Evolutionary conservation across 2,329 filamentous ascomycete genomes (phyloP).

Genomic region (Fusarium vanettenii): DNA sequence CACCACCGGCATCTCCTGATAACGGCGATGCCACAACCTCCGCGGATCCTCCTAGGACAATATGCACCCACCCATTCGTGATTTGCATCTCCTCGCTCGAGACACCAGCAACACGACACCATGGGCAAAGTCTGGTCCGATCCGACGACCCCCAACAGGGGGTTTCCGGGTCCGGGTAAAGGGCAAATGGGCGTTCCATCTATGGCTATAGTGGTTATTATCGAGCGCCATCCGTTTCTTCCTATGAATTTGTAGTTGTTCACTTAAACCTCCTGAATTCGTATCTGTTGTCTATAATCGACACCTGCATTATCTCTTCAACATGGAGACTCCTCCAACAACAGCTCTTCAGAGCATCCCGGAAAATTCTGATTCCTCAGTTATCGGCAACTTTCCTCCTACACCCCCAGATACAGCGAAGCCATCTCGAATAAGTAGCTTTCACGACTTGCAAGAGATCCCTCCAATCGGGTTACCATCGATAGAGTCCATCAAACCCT

Average conservation of each 20-base stretch:
- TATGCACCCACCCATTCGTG: constrained; percentile 33
- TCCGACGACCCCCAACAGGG: constrained; percentile 10
- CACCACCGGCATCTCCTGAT: constrained; percentile 28
- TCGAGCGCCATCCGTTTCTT: constrained; percentile 9
- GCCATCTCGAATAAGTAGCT: constrained; percentile 50
- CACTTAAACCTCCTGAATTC: neutral
- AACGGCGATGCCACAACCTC: constrained; percentile 36
- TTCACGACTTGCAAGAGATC: constrained; percentile 35
- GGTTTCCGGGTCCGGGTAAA: constrained; percentile 2
- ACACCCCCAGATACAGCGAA: constrained; percentile 55
- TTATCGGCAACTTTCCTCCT: constrained; percentile 47
- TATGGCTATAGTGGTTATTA: constrained; percentile 23
- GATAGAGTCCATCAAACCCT: constrained; percentile 43
- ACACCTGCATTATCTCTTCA: neutral
- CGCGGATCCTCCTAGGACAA: constrained; percentile 36
- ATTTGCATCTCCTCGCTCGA: constrained; percentile 47
- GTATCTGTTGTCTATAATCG: constrained; percentile 4
- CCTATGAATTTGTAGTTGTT: neutral
- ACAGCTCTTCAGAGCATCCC: constrained; percentile 13
- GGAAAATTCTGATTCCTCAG: constrained; percentile 18
- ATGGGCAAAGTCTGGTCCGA: constrained; percentile 28
- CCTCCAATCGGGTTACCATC: constrained; percentile 29
- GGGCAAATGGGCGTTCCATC: constrained; percentile 24
- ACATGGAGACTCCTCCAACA: constrained; percentile 38
- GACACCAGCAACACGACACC: constrained; percentile 29